Conservation (phyloP, 345 rosid genomes). For the Camelina laxa region DNA sequence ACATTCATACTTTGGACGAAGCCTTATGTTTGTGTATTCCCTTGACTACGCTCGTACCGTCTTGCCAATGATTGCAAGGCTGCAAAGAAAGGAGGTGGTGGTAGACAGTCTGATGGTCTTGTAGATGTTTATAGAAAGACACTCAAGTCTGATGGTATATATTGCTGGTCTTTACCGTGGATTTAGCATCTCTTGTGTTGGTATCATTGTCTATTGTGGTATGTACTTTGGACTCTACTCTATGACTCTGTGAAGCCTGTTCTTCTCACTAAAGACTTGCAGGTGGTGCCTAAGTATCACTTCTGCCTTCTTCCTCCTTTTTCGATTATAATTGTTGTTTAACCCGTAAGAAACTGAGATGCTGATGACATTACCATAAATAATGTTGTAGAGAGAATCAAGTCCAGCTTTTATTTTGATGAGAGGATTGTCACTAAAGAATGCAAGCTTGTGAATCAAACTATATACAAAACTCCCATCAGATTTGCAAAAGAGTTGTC, state of each 20-base stretch:
- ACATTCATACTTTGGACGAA: too few relatives aligned
- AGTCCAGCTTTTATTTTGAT: too few relatives aligned
- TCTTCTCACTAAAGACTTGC: slow-evolving; percentile 55
- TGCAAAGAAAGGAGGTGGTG: slow-evolving; percentile 87
- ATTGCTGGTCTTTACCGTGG: slow-evolving; percentile 90
- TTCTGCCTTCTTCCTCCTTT: slow-evolving; percentile 2
- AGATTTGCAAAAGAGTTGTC: too few relatives aligned
- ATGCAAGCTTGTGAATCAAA: too few relatives aligned
- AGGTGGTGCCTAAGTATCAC: slow-evolving; percentile 71
- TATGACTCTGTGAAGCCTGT: too few relatives aligned
- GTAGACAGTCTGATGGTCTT: slow-evolving; percentile 82
- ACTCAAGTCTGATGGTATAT: slow-evolving; percentile 67
- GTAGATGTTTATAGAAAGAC: slow-evolving; percentile 82
- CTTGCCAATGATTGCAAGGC: slow-evolving; percentile 86
- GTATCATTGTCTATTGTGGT: slow-evolving; percentile 82
- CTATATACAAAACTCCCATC: too few relatives aligned
- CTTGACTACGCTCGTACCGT: slow-evolving; percentile 82
- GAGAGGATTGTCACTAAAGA: too few relatives aligned
- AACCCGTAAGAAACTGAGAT: slow-evolving; percentile 32
- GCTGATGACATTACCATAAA: slow-evolving; percentile 38
- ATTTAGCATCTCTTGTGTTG: slow-evolving; percentile 79
- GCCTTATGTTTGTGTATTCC: slow-evolving; percentile 78
- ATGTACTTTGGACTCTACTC: slow-evolving; percentile 85
- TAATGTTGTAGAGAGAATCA: too few relatives aligned
- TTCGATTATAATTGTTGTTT: slow-evolving; percentile 21